phyloP scores from a whole-genome alignment of 129 eudicot genomes.

The Erigeron canadensis region DNA sequence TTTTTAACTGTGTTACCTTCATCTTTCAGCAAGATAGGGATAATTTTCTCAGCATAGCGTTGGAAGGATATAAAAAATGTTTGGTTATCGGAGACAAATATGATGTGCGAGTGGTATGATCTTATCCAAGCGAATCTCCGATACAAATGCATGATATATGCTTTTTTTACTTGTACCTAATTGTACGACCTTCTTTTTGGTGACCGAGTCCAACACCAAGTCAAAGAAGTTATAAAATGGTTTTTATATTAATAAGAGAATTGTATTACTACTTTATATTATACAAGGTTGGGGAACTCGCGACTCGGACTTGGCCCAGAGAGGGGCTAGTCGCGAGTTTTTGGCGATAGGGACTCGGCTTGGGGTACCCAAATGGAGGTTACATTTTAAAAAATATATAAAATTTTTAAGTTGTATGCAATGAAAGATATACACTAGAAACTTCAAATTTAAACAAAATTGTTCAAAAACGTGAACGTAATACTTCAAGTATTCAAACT shows the following conservation, averaged over 20 bases:
- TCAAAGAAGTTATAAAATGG: constrained; percentile 9
- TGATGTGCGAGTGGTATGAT: constrained; percentile 89
- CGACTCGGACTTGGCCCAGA: too few relatives aligned
- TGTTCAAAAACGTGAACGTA: too few relatives aligned
- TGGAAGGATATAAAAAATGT: constrained; percentile 82
- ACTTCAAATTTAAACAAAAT: too few relatives aligned
- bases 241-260: constrained; percentile 6
- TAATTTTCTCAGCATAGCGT: constrained; percentile 74
- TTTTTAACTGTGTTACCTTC: constrained; percentile 15
- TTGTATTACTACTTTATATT: not conserved
- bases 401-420: too few relatives aligned
- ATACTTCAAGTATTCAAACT: too few relatives aligned
- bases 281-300: too few relatives aligned
- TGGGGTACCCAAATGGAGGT: too few relatives aligned
- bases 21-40: constrained; percentile 85
- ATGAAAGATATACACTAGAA: too few relatives aligned
- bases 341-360: too few relatives aligned
- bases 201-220: not conserved
- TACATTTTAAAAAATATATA: too few relatives aligned
- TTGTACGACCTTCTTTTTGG: not conserved
- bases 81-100: constrained; percentile 84
- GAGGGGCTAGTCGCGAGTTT: too few relatives aligned
- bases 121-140: constrained; percentile 16
- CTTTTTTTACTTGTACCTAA: constrained; percentile 7
- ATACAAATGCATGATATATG: not conserved